Evolutionary conservation across 2,329 filamentous ascomycete genomes (phyloP).

Genomic region (Anisogramma anomala): DNA sequence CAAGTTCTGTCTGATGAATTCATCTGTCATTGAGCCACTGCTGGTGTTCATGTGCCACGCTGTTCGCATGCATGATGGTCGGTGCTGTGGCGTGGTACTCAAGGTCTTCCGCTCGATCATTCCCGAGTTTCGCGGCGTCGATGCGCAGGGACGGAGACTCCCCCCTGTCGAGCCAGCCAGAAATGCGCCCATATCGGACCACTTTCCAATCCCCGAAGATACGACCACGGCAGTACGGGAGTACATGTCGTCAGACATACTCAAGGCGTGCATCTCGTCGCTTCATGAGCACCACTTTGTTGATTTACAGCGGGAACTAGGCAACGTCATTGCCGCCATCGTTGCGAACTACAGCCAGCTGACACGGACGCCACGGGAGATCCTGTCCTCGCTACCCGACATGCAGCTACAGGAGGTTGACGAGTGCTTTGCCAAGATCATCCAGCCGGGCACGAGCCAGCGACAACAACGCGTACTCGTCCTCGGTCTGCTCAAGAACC

Average conservation of each 20-base stretch:
- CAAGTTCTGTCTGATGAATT: conserved; percentile 70
- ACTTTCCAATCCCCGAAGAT: conserved; percentile 36
- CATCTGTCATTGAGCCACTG: conserved; percentile 72
- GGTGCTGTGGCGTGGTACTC: conserved; percentile 76
- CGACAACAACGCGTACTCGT: conserved; percentile 71
- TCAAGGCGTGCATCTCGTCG: conserved; percentile 80
- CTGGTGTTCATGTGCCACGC: conserved; percentile 86
- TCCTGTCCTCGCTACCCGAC: conserved; percentile 71
- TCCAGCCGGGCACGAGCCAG: conserved; percentile 47
- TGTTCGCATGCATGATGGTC: conserved; percentile 77
- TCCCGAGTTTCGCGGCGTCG: conserved; percentile 50
- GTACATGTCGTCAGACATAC: conserved; percentile 78
- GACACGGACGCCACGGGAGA: conserved; percentile 58
- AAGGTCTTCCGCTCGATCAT: conserved; percentile 79
- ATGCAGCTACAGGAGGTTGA: conserved; percentile 60
- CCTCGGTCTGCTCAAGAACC: conserved; percentile 70
- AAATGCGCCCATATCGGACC: conserved; percentile 18
- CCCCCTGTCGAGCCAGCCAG: conserved; percentile 18
- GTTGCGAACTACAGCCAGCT: conserved; percentile 61
- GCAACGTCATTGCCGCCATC: conserved; percentile 75
- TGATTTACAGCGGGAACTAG: conserved; percentile 86
- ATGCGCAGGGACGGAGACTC: conserved; percentile 3
- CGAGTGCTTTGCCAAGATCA: conserved; percentile 48
- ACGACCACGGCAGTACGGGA: conserved; percentile 64
- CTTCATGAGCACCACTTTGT: conserved; percentile 95